These are phyloP conservation scores for Plasmodium coatneyi DNA, from an alignment of 169 alveolate genomes.

Conservation along the genomic window DNA sequence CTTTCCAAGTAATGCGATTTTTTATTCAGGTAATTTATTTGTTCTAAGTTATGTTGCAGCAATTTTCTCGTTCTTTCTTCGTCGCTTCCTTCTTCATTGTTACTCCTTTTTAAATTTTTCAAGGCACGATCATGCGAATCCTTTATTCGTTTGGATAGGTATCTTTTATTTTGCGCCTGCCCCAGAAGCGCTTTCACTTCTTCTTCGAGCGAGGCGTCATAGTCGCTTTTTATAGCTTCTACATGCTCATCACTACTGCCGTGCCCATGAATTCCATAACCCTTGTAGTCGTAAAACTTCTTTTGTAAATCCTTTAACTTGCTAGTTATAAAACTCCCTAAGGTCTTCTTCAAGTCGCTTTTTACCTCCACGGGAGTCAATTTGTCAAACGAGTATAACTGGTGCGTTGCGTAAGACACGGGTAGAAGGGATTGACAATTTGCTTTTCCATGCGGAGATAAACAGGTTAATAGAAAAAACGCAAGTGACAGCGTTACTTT, in stretches of 20 bases:
- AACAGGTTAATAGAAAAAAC: neutral
- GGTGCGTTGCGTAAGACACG: conserved; percentile 61
- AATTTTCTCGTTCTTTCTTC: conserved; percentile 34
- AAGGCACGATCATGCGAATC: conserved; percentile 60
- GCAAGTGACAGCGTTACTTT: neutral
- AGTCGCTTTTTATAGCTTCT: neutral
- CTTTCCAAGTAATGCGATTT: conserved; percentile 60
- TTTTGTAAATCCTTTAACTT: conserved; percentile 26
- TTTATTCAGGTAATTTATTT: conserved; percentile 44
- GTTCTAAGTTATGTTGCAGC: conserved; percentile 65
- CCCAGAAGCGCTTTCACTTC: conserved; percentile 42
- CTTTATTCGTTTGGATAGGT: conserved; percentile 45
- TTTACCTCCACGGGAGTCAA: conserved; percentile 44
- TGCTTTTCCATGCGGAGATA: neutral
- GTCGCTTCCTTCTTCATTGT: neutral
- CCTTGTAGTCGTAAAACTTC: conserved; percentile 16
- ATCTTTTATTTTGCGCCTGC: conserved; percentile 49
- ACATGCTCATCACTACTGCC: neutral
- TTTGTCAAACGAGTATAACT: conserved; percentile 42
- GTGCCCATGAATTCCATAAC: neutral
- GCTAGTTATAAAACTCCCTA: conserved; percentile 47
- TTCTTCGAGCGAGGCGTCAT: conserved; percentile 51
- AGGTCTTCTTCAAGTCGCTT: conserved; percentile 24
- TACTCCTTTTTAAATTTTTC: conserved; percentile 24
- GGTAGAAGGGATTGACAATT: conserved; percentile 55